Conservation (phyloP, 2,329 filamentous ascomycete species). For the Ciborinia camelliae region DNA sequence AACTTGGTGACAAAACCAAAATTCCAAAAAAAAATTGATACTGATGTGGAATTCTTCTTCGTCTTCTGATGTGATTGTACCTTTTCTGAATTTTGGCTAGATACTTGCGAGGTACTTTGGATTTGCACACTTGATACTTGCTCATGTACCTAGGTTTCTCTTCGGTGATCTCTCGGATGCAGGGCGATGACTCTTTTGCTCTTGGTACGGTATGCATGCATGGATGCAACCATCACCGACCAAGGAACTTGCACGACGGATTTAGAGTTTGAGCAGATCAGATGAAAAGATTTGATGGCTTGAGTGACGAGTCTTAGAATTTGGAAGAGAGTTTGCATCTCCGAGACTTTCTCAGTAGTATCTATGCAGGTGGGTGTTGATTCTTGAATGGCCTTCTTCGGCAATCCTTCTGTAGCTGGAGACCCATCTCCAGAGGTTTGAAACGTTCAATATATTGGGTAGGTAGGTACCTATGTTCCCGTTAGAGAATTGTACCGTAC, state of each 20-base stretch:
- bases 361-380: too few relatives aligned
- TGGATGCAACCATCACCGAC: not conserved
- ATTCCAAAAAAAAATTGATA: not conserved
- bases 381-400: too few relatives aligned
- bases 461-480: too few relatives aligned
- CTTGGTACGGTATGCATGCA: not conserved
- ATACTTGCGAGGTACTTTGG: not conserved
- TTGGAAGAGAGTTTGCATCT: not conserved
- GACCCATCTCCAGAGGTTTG: too few relatives aligned
- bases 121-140: not conserved
- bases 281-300: not conserved
- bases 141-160: too few relatives aligned
- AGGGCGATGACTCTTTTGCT: not conserved
- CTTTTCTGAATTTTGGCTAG: not conserved
- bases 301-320: not conserved
- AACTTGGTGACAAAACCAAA: not conserved
- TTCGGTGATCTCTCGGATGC: slow-evolving; percentile 1
- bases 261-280: not conserved
- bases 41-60: not conserved
- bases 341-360: not conserved
- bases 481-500: too few relatives aligned
- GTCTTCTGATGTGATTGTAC: not conserved
- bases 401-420: too few relatives aligned
- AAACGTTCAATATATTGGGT: too few relatives aligned
- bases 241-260: not conserved